Base-by-base conservation (phyloP, 2,329 filamentous ascomycete genomes). In the Juglanconis juglandina region DNA sequence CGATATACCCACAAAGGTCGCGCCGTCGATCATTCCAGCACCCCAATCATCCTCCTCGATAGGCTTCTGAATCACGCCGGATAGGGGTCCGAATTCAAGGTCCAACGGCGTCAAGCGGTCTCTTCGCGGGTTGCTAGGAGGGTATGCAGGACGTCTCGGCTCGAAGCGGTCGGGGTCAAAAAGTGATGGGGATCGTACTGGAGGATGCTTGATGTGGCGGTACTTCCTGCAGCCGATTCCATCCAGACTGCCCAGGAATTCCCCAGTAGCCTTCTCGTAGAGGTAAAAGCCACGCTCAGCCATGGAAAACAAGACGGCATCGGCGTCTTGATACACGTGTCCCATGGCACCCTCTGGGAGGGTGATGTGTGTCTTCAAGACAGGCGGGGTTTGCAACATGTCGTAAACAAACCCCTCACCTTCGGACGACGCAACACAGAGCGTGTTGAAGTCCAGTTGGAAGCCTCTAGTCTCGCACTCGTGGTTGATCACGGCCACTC, bases 321-420 rank as follows among this genome's bases (percentile, higher is more conserved):
- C 71, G 8, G 68, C 61, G 48, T 71, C 70, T 62, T 80, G 78
- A 61, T 78, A 74, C 0, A 79, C 66, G 65, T 80, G 77, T 1
- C 77, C 77, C 3, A 79, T 70, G 0, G 76, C 77, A 6, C 72
- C 75, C 3, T 69, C 47, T 49, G 74, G 73, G 30, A 80, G 79
- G 4, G 69, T 63, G 35, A 79, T 57, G 9, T 71, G 68, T 1
- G 69, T 77, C 5, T 63, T 70, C 60, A 75, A 62, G 6, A 39
- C 63, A 0, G 76, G 75, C 9, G 72, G 70, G 2, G 68, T 68
- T 35, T 71, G 63, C 4, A 53, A 50, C 33, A 79, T 72, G 57
- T 79, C 75, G 61, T 79, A 80, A 1, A 80, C 76, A 64, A 77
- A 79, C 1, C 76, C 77, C 37, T 73, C 68, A 3, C 75, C 76